A percentile compares a stretch with the other conserved stretches of the same genome.
Evolutionary conservation across 805 yeast species (phyloP).

Genomic region (Hanseniaspora vineae): DNA sequence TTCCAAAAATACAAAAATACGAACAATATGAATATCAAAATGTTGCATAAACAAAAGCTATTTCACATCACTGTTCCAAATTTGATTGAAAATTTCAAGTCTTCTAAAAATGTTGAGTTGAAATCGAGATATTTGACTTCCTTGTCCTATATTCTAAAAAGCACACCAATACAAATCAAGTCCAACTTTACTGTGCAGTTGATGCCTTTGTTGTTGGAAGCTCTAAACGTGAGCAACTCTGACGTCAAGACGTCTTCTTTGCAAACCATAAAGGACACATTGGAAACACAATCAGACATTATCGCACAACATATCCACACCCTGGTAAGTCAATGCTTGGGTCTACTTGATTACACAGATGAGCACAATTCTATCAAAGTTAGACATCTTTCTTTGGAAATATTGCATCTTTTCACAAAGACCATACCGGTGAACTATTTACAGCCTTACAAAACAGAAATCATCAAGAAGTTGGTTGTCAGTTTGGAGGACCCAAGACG

Average conservation of each 20-base stretch:
- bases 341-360: conserved; percentile 13
- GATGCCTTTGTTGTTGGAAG: conserved; percentile 59
- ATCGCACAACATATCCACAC: conserved; percentile 41
- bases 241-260: conserved; percentile 49
- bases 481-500: conserved; percentile 67
- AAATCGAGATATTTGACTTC: conserved; percentile 50
- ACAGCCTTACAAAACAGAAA: conserved; percentile 36
- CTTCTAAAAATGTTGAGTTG: conserved; percentile 12
- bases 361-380: conserved; percentile 33
- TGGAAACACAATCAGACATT: conserved; percentile 41
- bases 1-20: conserved; percentile 36
- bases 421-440: conserved; percentile 30
- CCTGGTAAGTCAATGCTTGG: conserved; percentile 42
- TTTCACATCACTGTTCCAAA: conserved; percentile 48
- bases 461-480: conserved; percentile 34
- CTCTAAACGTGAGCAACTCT: conserved; percentile 35
- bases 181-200: conserved; percentile 50
- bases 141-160: conserved; percentile 52
- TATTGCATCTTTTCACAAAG: conserved; percentile 37
- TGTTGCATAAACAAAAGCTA: conserved; percentile 69
- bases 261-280: conserved; percentile 41
- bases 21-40: conserved; percentile 43
- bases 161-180: conserved; percentile 49
- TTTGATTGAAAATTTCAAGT: conserved; percentile 36
- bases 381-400: conserved; percentile 42